phyloP scores from a whole-genome alignment of 1,139 yeast species.

The Saccharomyces hybrid region DNA sequence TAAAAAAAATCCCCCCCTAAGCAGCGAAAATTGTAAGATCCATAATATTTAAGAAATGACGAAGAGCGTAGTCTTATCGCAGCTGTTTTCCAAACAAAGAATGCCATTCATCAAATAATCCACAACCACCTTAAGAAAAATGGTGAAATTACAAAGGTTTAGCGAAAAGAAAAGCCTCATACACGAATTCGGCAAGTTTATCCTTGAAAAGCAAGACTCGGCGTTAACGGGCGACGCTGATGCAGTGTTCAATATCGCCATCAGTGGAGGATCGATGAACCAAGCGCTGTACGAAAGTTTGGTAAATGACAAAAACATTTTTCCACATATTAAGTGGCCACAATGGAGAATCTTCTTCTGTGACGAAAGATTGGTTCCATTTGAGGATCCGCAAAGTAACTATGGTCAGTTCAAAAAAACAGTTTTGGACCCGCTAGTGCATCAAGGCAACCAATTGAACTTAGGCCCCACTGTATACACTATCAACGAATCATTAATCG shows the following conservation, averaged over 20 bases:
- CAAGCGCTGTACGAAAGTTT: constrained; percentile 63
- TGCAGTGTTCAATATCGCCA: constrained; percentile 52
- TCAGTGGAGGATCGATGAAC: constrained; percentile 50
- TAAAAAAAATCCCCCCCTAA: not conserved
- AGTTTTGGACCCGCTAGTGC: constrained; percentile 48
- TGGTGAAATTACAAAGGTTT: constrained; percentile 45
- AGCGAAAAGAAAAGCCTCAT: constrained; percentile 50
- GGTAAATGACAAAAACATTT: constrained; percentile 42
- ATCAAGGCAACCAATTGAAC: constrained; percentile 14
- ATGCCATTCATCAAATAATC: not conserved
- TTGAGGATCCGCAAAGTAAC: constrained; percentile 71
- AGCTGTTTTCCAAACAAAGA: not conserved
- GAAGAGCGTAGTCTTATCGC: not conserved
- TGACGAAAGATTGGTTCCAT: constrained; percentile 86
- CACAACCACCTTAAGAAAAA: constrained; percentile 6
- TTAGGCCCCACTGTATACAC: constrained; percentile 64
- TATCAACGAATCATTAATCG: constrained; percentile 62
- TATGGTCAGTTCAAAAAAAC: constrained; percentile 75
- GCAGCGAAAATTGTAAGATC: not conserved
- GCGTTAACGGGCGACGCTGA: constrained; percentile 36
- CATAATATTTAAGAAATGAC: not conserved
- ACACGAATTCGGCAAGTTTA: constrained; percentile 44
- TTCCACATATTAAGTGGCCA: constrained; percentile 61
- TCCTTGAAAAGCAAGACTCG: constrained; percentile 47
- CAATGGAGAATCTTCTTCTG: constrained; percentile 92